Evolutionary conservation across 2,329 filamentous ascomycete genomes (phyloP), one percentile per base, ranked within the genome.

Genomic region (Dactylellina haptotyla): DNA sequence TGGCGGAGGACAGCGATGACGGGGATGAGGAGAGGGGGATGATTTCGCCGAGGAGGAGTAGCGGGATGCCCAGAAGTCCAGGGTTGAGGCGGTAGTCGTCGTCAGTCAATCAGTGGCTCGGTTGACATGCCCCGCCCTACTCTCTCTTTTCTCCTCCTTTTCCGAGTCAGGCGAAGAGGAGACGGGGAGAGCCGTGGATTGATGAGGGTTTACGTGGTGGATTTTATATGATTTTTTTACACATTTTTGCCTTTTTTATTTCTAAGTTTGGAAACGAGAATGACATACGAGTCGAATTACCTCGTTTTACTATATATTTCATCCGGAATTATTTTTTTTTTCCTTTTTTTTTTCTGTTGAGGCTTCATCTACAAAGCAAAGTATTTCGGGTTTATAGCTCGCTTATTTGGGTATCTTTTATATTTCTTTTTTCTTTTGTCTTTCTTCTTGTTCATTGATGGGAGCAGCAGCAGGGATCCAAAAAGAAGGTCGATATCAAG

Each of bases 1-100:
- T 97, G 39, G 86, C 90, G 1, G 90, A 93, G 76, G 91, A 95
- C 75, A 90, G 86, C 76, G 89, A 91, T 28, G 89, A 89, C 59
- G 88, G 88, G 30, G 79, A 78, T 57, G 78, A 79, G 76, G 78
- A 78, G 79, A 80, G 63, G 77, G 82, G 72, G 82, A 83, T 75
- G 69, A 64, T 72, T 41, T 53, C 57, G 62, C 45, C 69, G 57
- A 62, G 59, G 48, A 75, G 50, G 41, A 75, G 74, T 58, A 77
- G 75, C 30, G 76, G 76, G 45, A 75, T 75, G 63, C 59, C 69
- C 46, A 57, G 69, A 37, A 63, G 67, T 51, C 54, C 57, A 4
- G 61, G 56, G 16, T 56, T 67, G 41, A 64, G 66, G 58, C 73
- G 73, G 63, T 73, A 66, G 69, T 69, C 30, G 43, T 58, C 57